Conservation (phyloP, 1,284 basidiomycete genomes). For the Spongispora temasekensis region DNA sequence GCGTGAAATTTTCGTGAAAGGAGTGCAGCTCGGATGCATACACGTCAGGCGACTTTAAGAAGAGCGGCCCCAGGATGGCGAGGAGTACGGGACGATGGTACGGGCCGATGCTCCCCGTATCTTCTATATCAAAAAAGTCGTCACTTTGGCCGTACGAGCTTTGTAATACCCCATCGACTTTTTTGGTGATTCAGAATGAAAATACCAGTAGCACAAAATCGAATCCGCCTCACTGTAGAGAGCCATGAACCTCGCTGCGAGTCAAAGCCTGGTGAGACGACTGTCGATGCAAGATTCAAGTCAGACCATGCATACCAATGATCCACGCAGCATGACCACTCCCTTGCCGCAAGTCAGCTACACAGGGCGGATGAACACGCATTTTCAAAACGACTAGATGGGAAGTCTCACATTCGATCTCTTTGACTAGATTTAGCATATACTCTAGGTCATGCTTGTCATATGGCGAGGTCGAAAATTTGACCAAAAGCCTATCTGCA, state of each 20-base stretch:
- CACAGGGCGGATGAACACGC: neutral
- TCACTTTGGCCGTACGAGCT: constrained; percentile 35
- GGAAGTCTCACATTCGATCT: constrained; percentile 21
- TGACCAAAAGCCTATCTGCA: constrained; percentile 30
- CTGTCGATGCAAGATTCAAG: neutral
- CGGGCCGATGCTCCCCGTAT: constrained; percentile 10
- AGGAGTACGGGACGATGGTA: constrained; percentile 24
- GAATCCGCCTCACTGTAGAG: constrained; percentile 28
- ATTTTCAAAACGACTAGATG: neutral
- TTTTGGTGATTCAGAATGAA: neutral
- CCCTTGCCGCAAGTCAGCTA: constrained; percentile 11
- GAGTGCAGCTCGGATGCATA: constrained; percentile 30
- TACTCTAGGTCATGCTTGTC: constrained; percentile 19
- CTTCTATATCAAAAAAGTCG: constrained; percentile 34
- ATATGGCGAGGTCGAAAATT: constrained; percentile 36
- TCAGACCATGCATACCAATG: constrained; percentile 20
- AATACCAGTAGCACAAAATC: neutral
- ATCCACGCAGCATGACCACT: constrained; percentile 26
- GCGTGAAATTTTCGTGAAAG: constrained; percentile 28
- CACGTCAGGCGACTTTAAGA: constrained; percentile 30
- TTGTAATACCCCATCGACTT: constrained; percentile 30
- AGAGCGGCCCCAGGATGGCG: constrained; percentile 20
- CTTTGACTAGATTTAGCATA: constrained; percentile 33
- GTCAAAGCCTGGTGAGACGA: constrained; percentile 5
- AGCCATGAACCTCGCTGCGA: constrained; percentile 30